Base-by-base conservation (phyloP, 163 green algal genomes). In the Smithsoniella earleae region DNA sequence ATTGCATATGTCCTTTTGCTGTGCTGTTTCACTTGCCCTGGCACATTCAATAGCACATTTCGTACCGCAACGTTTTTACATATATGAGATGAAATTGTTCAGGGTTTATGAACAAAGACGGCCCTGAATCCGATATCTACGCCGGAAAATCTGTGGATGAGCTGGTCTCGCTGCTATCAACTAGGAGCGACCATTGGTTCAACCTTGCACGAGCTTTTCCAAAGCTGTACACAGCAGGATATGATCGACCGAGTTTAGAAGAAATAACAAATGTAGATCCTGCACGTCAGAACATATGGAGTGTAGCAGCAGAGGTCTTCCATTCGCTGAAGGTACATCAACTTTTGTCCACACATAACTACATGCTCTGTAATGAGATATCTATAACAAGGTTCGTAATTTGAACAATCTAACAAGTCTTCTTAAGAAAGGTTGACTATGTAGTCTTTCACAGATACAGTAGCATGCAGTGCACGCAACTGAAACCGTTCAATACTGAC, bases 91-190 rank as follows among this genome's bases (percentile, higher is more conserved):
- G n/a, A n/a, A n/a, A 18, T 18, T 1, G 20, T 65, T 8, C 58
- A 69, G 87, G 87, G 36, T 95, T 95, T 80, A 93, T 95, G 88
- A 84, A 93, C 37, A 79, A 81, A 0, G 74, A 37, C 1, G 54
- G 73, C 1, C 40, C 63, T 6, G 66, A 80, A 8, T 45, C 76
- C 2, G 46, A 46, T 10, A 25, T 36, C 44, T 18, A 43, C 38
- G 20, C 54, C 58, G 0, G 36, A 33, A 6, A 76, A 73, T 27
- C 38, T 76, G 43, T 45, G 66, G 76, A 89, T 20, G 82, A 85
- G 44, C 81, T 91, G 76, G 55, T 95, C 3, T 80, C 74, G 43
- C 80, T 76, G n/a, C 73, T 95, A 34, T 77, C 80, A 2, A 36
- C 79, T 2, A 54, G 78, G 2, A 72, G 83, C 30, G 89, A 83